These are phyloP conservation scores for Haematococcus sp. DNA, from an alignment of 139 green algal genomes.

Conservation along the genomic window DNA sequence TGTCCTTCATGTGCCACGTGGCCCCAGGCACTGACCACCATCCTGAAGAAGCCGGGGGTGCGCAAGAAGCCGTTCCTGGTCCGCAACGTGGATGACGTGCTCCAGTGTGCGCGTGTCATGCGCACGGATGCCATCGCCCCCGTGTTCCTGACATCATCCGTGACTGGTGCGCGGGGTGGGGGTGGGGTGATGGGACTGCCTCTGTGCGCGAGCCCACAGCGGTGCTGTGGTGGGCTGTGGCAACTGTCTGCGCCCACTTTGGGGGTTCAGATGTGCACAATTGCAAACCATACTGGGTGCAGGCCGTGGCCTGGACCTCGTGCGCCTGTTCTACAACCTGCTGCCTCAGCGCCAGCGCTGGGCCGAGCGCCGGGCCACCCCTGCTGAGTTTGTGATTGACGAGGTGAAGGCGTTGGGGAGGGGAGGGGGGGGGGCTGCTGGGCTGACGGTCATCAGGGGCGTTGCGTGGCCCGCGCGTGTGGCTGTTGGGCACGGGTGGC, in stretches of 20 bases:
- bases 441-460: no score
- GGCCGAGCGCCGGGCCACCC: slow-evolving; percentile 46
- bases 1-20: no score
- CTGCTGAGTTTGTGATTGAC: slow-evolving; percentile 87
- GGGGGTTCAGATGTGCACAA: no score
- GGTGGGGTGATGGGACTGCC: no score
- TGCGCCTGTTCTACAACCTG: slow-evolving; percentile 87
- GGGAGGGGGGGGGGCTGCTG: no score
- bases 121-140: slow-evolving; percentile 79
- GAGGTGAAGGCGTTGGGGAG: slow-evolving; percentile 65
- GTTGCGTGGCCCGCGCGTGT: no score
- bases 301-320: slow-evolving; percentile 75
- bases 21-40: slow-evolving; percentile 49
- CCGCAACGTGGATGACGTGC: slow-evolving; percentile 68
- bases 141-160: slow-evolving; percentile 88
- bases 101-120: slow-evolving; percentile 84
- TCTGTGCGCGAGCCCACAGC: no score
- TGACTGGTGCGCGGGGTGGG: slow-evolving; percentile 54
- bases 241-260: no score
- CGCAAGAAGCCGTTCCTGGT: slow-evolving; percentile 86
- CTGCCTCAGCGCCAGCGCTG: slow-evolving; percentile 80
- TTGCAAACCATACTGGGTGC: background rate
- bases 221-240: no score
- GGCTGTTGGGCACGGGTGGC: no score
- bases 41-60: slow-evolving; percentile 88